phyloP scores from a whole-genome alignment of 2,329 filamentous ascomycete species.

The Aspergillus fischeri region DNA sequence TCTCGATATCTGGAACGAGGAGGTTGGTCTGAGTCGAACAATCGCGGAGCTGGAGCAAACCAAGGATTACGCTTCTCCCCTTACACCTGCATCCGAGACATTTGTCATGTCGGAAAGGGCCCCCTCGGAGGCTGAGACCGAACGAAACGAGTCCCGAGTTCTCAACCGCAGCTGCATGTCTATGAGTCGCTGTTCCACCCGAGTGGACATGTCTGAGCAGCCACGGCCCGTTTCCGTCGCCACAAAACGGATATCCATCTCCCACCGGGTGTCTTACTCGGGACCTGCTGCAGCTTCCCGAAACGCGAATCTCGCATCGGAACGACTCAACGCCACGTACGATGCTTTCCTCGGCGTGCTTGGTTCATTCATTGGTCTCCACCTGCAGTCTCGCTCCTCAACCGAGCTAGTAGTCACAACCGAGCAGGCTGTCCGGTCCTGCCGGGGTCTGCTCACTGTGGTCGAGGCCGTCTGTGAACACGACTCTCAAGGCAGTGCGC shows the following conservation, averaged over 20 bases:
- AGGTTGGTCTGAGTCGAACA: slow-evolving; percentile 43
- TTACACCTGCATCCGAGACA: slow-evolving; percentile 38
- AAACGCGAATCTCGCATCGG: slow-evolving; percentile 74
- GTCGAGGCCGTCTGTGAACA: slow-evolving; percentile 79
- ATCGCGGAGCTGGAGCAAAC: slow-evolving; percentile 36
- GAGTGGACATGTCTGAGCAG: slow-evolving; percentile 24
- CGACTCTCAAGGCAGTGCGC: slow-evolving; percentile 63
- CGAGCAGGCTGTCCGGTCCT: slow-evolving; percentile 76
- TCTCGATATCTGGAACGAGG: slow-evolving; percentile 73
- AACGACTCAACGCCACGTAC: slow-evolving; percentile 73
- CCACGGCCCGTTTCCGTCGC: slow-evolving; percentile 31
- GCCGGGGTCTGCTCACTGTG: slow-evolving; percentile 71
- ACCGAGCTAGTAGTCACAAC: slow-evolving; percentile 78
- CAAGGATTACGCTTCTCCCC: slow-evolving; percentile 28
- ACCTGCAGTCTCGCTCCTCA: slow-evolving; percentile 87
- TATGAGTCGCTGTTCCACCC: slow-evolving; percentile 25
- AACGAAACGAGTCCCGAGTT: slow-evolving; percentile 31
- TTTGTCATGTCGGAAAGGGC: slow-evolving; percentile 25
- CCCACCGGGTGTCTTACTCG: slow-evolving; percentile 75
- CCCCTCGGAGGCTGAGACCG: slow-evolving; percentile 22
- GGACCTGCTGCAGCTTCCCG: slow-evolving; percentile 60
- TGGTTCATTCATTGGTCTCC: slow-evolving; percentile 88
- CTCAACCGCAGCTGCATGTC: slow-evolving; percentile 29
- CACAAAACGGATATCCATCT: slow-evolving; percentile 49
- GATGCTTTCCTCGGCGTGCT: slow-evolving; percentile 87